phyloP scores from a whole-genome alignment of 805 yeast genomes.

The Ogataea sp. region DNA sequence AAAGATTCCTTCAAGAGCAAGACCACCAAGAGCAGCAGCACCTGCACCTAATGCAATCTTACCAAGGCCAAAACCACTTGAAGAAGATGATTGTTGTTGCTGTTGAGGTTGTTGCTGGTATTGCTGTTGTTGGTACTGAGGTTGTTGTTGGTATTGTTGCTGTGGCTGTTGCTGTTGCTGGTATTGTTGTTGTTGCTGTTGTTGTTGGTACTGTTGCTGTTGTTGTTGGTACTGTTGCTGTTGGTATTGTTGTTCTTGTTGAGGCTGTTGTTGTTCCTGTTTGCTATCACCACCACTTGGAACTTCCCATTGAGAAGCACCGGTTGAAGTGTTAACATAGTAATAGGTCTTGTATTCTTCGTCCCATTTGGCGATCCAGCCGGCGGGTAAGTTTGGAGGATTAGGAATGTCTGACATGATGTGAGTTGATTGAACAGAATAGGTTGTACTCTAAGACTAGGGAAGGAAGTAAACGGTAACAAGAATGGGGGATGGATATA shows the following conservation, averaged over 20 bases:
- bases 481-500: no score
- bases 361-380: slow-evolving; percentile 30
- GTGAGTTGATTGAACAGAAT: no score
- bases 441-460: no score
- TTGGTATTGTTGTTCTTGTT: neutral
- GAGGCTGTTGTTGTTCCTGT: neutral
- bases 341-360: slow-evolving; percentile 23
- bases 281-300: slow-evolving; percentile 4
- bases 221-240: neutral
- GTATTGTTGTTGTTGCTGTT: neutral
- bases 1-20: neutral
- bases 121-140: slow-evolving; percentile 3
- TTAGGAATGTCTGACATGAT: slow-evolving; percentile 6
- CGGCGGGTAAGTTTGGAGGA: slow-evolving; percentile 18
- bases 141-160: slow-evolving; percentile 2
- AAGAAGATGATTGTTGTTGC: slow-evolving; percentile 1
- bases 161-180: slow-evolving; percentile 1
- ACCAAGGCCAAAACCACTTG: slow-evolving; percentile 2
- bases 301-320: slow-evolving; percentile 26
- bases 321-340: slow-evolving; percentile 21
- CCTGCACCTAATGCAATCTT: slow-evolving; percentile 2
- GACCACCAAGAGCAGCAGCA: slow-evolving; percentile 5
- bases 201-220: slow-evolving; percentile 1
- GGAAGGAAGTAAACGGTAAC: no score
- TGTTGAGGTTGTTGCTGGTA: slow-evolving; percentile 2